phyloP scores from a whole-genome alignment of 2,329 filamentous ascomycete species.

The Fusarium kyushuense region DNA sequence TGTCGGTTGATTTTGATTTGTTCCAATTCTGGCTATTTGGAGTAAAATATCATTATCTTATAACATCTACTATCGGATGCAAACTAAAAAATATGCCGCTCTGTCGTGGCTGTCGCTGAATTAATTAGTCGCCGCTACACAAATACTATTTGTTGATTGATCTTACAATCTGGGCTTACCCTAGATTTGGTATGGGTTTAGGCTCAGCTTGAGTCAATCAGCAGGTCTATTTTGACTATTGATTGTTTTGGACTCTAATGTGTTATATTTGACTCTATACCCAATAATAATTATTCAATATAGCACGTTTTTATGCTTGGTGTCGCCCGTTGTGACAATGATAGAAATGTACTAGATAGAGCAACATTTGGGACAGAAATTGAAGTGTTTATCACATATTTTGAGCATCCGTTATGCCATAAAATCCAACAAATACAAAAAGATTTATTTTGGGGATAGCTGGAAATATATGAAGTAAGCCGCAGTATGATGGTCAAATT shows the following conservation, averaged over 20 bases:
- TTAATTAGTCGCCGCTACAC: slow-evolving; percentile 17
- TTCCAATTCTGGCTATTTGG: background rate
- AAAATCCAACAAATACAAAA: too few species aligned
- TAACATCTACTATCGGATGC: background rate
- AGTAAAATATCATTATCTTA: background rate
- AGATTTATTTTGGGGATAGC: too few species aligned
- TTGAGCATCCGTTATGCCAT: too few species aligned
- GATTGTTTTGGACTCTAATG: background rate
- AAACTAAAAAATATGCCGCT: background rate
- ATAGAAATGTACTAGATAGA: too few species aligned
- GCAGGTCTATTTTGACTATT: background rate
- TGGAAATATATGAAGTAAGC: too few species aligned
- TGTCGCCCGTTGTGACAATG: background rate
- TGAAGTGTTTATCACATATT: background rate
- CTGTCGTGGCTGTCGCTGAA: slow-evolving; percentile 9
- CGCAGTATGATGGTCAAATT: background rate
- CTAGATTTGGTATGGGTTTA: background rate
- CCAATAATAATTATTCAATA: too few species aligned
- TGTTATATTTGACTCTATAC: background rate
- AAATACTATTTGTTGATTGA: background rate
- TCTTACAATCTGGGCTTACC: background rate
- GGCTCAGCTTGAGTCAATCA: background rate
- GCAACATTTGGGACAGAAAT: background rate
- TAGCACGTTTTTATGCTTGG: too few species aligned
- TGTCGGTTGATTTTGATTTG: background rate